Conservation (phyloP, 2,329 filamentous ascomycete genomes). For the Iodosphaeria phyllophila region DNA sequence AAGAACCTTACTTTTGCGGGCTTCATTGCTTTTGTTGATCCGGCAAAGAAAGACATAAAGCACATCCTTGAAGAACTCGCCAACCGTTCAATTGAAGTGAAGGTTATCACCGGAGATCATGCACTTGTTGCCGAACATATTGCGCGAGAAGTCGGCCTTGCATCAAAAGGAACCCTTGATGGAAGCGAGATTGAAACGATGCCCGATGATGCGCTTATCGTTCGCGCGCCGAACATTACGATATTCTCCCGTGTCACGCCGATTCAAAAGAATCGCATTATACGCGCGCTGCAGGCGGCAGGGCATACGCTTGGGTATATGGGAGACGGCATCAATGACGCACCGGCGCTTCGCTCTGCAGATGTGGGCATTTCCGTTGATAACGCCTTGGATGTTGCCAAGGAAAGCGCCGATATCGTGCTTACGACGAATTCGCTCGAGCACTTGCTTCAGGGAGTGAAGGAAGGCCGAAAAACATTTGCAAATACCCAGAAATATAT, state of each 20-base stretch:
- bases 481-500: constrained; percentile 65
- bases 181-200: no score
- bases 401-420: constrained; percentile 67
- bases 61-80: no score
- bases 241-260: constrained; percentile 62
- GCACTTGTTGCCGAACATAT: no score
- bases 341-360: constrained; percentile 59
- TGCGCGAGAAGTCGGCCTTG: no score
- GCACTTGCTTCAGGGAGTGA: constrained; percentile 52
- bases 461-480: constrained; percentile 59
- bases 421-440: constrained; percentile 54
- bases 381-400: constrained; percentile 65
- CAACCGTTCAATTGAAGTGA: no score
- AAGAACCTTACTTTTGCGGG: no score
- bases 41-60: no score
- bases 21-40: no score
- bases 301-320: constrained; percentile 59
- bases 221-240: no score
- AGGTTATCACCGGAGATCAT: no score
- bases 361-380: constrained; percentile 74
- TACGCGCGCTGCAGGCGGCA: constrained; percentile 50
- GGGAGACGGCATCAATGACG: constrained; percentile 76
- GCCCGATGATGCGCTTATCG: no score
- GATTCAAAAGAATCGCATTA: constrained; percentile 63
- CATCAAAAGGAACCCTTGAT: no score